Conservation (phyloP, 164 flowering plant species). For the Piper longum region DNA sequence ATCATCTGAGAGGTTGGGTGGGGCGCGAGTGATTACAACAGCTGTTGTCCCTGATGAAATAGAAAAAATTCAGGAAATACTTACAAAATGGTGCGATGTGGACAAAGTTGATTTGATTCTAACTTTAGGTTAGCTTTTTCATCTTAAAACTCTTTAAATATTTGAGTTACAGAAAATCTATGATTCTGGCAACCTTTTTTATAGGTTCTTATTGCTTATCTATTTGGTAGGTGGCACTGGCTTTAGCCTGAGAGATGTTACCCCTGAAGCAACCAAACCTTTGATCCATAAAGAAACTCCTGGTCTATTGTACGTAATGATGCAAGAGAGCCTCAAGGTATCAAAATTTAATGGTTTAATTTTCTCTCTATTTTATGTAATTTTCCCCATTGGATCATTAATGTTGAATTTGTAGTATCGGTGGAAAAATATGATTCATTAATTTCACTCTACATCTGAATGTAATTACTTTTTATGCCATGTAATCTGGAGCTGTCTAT, state of each 20-base stretch:
- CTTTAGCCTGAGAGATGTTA: constrained; percentile 82
- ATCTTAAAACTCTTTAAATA: neutral
- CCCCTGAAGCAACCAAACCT: constrained; percentile 93
- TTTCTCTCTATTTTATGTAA: neutral
- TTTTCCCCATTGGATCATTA: neutral
- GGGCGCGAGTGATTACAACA: constrained; percentile 59
- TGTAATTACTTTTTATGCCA: too few relatives aligned
- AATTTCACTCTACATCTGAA: neutral
- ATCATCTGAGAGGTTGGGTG: constrained; percentile 71
- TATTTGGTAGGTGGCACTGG: constrained; percentile 78
- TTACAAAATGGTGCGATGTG: constrained; percentile 68
- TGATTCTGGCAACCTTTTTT: neutral
- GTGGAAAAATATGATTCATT: neutral
- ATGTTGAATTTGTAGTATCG: neutral
- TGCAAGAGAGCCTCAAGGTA: constrained; percentile 96
- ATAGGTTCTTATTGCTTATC: neutral
- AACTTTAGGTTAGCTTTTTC: constrained; percentile 51
- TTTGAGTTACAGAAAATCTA: neutral
- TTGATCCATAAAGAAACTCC: constrained; percentile 89
- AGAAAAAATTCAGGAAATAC: constrained; percentile 40
- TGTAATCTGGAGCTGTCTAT: too few relatives aligned
- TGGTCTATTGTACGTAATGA: constrained; percentile 80
- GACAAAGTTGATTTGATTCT: constrained; percentile 77
- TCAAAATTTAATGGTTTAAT: neutral
- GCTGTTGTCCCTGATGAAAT: constrained; percentile 85